phyloP scores from a whole-genome alignment of 345 rosid species.

The Arabidopsis arenosa region DNA sequence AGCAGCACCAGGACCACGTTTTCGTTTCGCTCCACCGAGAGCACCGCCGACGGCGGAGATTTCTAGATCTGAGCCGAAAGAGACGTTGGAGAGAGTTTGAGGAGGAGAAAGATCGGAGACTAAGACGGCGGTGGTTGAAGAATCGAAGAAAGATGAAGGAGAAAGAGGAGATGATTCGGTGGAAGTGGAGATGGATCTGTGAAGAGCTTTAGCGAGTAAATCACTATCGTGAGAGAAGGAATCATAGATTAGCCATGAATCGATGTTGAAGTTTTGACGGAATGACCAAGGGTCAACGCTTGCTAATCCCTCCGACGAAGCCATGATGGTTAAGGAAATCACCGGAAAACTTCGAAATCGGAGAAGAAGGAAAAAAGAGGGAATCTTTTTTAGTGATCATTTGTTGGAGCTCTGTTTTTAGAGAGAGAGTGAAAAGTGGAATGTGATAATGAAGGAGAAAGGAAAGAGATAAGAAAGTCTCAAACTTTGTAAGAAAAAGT shows the following conservation, averaged over 20 bases:
- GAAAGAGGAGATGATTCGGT: slow-evolving; percentile 22
- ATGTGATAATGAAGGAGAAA: slow-evolving; percentile 9
- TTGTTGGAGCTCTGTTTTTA: neutral
- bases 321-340: slow-evolving; percentile 10
- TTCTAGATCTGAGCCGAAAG: slow-evolving; percentile 46
- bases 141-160: slow-evolving; percentile 37
- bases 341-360: slow-evolving; percentile 6
- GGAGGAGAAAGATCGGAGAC: slow-evolving; percentile 49
- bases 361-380: neutral
- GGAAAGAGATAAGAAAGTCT: neutral
- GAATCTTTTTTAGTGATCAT: neutral
- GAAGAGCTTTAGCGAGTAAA: slow-evolving; percentile 55
- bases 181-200: slow-evolving; percentile 48
- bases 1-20: slow-evolving; percentile 38
- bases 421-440: slow-evolving; percentile 1
- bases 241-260: slow-evolving; percentile 44
- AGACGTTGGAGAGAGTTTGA: slow-evolving; percentile 45
- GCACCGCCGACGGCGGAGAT: neutral
- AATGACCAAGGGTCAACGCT: slow-evolving; percentile 44
- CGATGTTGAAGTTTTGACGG: slow-evolving; percentile 36
- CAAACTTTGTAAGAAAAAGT: too few species aligned
- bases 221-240: slow-evolving; percentile 44
- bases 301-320: slow-evolving; percentile 40
- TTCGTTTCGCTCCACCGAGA: slow-evolving; percentile 35
- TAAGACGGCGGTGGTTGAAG: slow-evolving; percentile 32